These are phyloP conservation scores for Collariella sp. DNA, from an alignment of 495 filamentous ascomycete species.

Conservation along the genomic window DNA sequence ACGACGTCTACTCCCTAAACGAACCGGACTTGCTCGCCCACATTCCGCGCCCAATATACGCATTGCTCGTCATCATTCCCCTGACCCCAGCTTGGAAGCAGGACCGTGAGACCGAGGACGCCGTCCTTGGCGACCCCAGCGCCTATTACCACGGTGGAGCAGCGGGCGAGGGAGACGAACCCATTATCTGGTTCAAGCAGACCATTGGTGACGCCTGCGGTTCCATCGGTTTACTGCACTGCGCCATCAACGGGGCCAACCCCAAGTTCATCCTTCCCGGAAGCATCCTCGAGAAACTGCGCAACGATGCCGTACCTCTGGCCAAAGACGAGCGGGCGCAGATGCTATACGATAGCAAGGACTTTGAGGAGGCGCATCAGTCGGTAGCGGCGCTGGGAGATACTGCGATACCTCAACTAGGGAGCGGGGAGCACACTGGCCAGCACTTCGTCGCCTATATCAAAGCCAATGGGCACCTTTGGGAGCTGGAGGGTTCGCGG, in stretches of 20 bases:
- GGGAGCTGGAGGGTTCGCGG: constrained; percentile 68
- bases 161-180: constrained; percentile 31
- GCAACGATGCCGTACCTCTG: constrained; percentile 38
- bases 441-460: constrained; percentile 75
- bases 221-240: constrained; percentile 72
- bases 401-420: constrained; percentile 46
- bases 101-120: constrained; percentile 52
- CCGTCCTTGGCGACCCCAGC: constrained; percentile 14
- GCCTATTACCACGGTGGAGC: constrained; percentile 5
- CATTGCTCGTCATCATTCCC: constrained; percentile 72
- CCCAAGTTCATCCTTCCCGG: constrained; percentile 37
- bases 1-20: constrained; percentile 73
- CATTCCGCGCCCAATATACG: constrained; percentile 64
- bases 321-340: constrained; percentile 51
- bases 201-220: constrained; percentile 86
- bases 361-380: constrained; percentile 61
- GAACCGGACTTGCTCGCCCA: constrained; percentile 61
- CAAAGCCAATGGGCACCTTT: constrained; percentile 59
- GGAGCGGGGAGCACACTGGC: constrained; percentile 39
- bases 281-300: constrained; percentile 35
- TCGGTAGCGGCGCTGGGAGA: constrained; percentile 60
- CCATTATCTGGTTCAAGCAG: constrained; percentile 77
- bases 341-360: constrained; percentile 60
- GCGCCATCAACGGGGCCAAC: constrained; percentile 50
- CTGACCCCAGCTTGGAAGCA: constrained; percentile 51